Evolutionary conservation across 805 yeast species (phyloP), one percentile per base, ranked within the genome.

Genomic region (Candida nemodendra): DNA sequence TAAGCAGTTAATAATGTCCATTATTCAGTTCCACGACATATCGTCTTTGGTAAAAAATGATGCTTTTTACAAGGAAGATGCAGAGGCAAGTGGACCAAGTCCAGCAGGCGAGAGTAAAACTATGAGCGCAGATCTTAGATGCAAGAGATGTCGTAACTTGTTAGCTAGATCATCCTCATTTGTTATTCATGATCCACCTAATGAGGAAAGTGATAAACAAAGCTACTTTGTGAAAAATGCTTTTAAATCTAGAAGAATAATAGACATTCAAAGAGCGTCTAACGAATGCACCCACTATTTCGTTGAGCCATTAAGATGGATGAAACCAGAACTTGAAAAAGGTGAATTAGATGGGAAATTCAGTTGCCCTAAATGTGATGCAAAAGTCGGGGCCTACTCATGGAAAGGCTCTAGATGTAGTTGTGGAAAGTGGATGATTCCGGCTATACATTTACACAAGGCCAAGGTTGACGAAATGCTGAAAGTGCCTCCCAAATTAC

Each of bases 381-480:
- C 84, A 12, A 93, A 91, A 64, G 77, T 93, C 2, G 99, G 99
- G 11, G 89, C 87, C 0, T 93, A 89, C 59, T 78, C 81, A 45
- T 93, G 99, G 99, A 85, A 81, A 53, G 99, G 99, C 0, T 79
- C 91, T 2, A 68, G 95, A 51, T 93, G 99, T 61, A 79, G 93
- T 41, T 93, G 99, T 61, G 97, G 97, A 2, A 79, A 78, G 51
- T 93, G 99, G 99, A 81, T 91, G 71, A 75, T 87, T 8, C 99
- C 99, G 0, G 95, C 95, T 1, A 73, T 93, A 42, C 87, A 85
- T 58, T 61, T 93, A 38, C 89, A 81, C 59, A 69, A 80, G 19
- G 83, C 89, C 5, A 85, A 86, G 57, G 91, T 87, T 4, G 97
- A 91, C 57, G 77, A 78, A 42, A 69, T 79, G 36, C 59, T 49